Evolutionary conservation across 2,329 filamentous ascomycete genomes (phyloP), one percentile per base, ranked within the genome.

Genomic region (Beauveria varroae): DNA sequence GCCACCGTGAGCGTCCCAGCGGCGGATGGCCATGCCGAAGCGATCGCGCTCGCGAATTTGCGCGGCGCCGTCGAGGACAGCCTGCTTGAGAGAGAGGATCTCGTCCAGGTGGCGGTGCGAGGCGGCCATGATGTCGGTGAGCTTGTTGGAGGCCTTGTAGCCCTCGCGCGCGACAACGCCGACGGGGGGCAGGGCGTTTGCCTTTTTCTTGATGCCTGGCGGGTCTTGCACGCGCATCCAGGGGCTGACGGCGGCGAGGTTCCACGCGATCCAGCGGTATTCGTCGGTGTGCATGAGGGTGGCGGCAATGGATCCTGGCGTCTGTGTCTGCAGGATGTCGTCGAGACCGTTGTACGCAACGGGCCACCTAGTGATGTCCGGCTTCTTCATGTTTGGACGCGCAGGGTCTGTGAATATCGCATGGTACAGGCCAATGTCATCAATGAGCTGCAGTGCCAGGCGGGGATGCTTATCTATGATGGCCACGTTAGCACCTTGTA

Each of bases 61-160:
- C 2, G 79, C 67, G 16, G 77, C 73, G 14, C 76, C 73, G 43
- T 78, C 75, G 46, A 78, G 73, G 14, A 85, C 78, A 10, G 80
- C 77, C 51, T 78, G 73, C 67, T 91, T 91, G 18, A 88, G 70
- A 10, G 73, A 74, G 30, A 82, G 76, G n/a, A 96, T 90, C 49
- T 86, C 81, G 4, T 75, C 67, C 51, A 83, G 78, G 65, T 92
- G 80, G n/a, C 76, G 79, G 55, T 88, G 79, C 9, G 88, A 83
- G 24, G 85, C 83, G 16, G 82, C 81, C 59, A 95, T 77, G 5
- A 93, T 75, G 65, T 86, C 86, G 49, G 82, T 84, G 5, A 91
- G 76, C 70, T 88, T 95, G 70, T 92, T 96, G 2, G 89, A 85
- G 1, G 87, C 83, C 68, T 89, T 91, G 70, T 96, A 85, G 5